Conservation (phyloP, 257 asterid genomes). For the Mentha longifolia region DNA sequence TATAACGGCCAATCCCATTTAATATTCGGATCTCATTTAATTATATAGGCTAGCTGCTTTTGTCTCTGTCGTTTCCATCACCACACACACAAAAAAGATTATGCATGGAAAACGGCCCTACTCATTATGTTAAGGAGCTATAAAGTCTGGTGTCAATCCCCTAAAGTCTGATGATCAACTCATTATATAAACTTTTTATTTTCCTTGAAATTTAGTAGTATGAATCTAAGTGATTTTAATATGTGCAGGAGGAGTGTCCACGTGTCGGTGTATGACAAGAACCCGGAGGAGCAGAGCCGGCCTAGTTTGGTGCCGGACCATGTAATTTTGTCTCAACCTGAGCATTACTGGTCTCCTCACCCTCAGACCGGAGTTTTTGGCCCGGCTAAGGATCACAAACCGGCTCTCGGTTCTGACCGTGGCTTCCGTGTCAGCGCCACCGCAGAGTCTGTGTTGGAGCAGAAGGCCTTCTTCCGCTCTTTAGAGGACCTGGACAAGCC, state of each 20-base stretch:
- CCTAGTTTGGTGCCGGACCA: constrained; percentile 63
- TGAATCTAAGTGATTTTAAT: background rate
- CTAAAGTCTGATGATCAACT: too few species aligned
- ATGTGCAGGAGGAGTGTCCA: constrained; percentile 71
- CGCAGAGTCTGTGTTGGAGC: constrained; percentile 69
- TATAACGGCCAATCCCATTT: constrained; percentile 5
- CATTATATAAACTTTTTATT: too few species aligned
- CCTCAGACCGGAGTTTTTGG: constrained; percentile 89
- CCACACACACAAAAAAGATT: background rate
- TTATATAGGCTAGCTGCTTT: background rate
- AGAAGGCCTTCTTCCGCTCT: constrained; percentile 83
- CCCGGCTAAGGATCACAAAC: constrained; percentile 56
- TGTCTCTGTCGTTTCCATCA: background rate
- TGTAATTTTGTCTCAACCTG: constrained; percentile 51
- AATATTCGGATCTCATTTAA: background rate
- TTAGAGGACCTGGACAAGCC: constrained; percentile 90
- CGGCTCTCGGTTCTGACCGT: constrained; percentile 28
- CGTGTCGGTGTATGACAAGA: constrained; percentile 77
- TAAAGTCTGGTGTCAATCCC: too few species aligned
- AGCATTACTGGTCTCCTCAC: constrained; percentile 80
- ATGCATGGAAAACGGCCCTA: background rate
- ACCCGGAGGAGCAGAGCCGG: constrained; percentile 64
- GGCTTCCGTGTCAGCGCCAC: constrained; percentile 30
- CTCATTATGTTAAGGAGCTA: background rate
- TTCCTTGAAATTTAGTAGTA: too few species aligned